These are phyloP conservation scores for Abrus precatorius DNA, from an alignment of 306 rosid genomes.

Conservation along the genomic window DNA sequence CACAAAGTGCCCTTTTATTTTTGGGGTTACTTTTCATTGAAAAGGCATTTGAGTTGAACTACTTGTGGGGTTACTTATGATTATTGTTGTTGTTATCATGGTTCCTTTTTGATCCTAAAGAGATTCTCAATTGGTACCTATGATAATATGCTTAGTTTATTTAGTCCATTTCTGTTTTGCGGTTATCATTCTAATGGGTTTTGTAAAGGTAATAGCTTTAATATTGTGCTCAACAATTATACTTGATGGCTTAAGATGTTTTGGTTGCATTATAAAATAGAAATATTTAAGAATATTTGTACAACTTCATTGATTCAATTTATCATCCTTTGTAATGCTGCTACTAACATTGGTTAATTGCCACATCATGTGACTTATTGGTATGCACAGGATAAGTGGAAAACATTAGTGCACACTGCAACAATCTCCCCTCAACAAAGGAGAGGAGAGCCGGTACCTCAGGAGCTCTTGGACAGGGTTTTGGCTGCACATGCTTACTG, in stretches of 20 bases:
- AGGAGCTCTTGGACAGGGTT: slow-evolving; percentile 87
- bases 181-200: slow-evolving; percentile 17
- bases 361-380: not conserved
- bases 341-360: slow-evolving; percentile 20
- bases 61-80: not conserved
- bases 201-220: not conserved
- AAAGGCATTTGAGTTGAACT: slow-evolving; percentile 24
- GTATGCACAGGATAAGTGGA: slow-evolving; percentile 89
- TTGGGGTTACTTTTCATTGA: not conserved
- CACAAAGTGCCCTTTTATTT: not conserved
- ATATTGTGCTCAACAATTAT: slow-evolving; percentile 8
- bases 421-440: slow-evolving; percentile 91
- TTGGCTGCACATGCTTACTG: slow-evolving; percentile 89
- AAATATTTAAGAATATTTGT: not conserved
- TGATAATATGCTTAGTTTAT: slow-evolving; percentile 19
- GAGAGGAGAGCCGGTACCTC: slow-evolving; percentile 98
- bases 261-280: slow-evolving; percentile 7
- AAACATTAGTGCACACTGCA: slow-evolving; percentile 95
- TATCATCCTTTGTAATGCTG: not conserved
- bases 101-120: slow-evolving; percentile 25
- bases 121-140: slow-evolving; percentile 20
- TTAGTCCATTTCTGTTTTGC: not conserved
- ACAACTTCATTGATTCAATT: slow-evolving; percentile 29
- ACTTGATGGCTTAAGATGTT: slow-evolving; percentile 8
- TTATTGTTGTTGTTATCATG: slow-evolving; percentile 8